These are phyloP conservation scores for Tolypocladium paradoxum DNA, from an alignment of 2,329 filamentous ascomycete genomes.

Conservation along the genomic window DNA sequence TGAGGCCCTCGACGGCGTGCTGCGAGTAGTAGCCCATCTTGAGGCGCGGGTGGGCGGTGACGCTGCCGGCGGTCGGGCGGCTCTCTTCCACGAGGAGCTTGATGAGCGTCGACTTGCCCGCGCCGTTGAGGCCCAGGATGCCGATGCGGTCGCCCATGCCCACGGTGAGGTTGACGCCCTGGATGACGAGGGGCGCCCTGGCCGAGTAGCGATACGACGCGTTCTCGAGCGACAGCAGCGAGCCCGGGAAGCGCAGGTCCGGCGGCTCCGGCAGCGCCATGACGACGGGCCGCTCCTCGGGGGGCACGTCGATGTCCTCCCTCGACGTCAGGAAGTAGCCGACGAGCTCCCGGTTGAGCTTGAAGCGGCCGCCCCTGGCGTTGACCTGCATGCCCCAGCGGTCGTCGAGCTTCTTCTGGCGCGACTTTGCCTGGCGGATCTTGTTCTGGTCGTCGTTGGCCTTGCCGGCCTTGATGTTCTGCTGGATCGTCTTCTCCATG, in stretches of 20 bases:
- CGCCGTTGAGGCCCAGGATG: constrained; percentile 68
- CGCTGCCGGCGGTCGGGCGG: constrained; percentile 47
- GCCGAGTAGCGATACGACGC: constrained; percentile 52
- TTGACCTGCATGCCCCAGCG: constrained; percentile 67
- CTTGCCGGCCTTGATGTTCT: constrained; percentile 65
- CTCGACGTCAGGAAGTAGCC: constrained; percentile 51
- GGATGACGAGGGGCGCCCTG: constrained; percentile 34
- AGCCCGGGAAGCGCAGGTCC: constrained; percentile 64
- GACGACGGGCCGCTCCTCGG: constrained; percentile 46
- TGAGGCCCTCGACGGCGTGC: constrained; percentile 62
- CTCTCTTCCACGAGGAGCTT: constrained; percentile 54
- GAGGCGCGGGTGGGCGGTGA: constrained; percentile 57
- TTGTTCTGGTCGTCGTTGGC: constrained; percentile 76
- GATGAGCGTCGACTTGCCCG: constrained; percentile 71
- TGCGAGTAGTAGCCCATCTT: constrained; percentile 71
- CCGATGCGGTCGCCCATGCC: constrained; percentile 65
- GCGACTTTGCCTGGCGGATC: constrained; percentile 71
- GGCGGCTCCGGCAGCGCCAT: constrained; percentile 51
- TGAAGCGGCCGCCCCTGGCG: constrained; percentile 64
- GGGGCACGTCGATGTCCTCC: constrained; percentile 61
- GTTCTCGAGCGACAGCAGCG: constrained; percentile 61
- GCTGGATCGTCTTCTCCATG: constrained; percentile 66
- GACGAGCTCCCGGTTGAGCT: constrained; percentile 61
- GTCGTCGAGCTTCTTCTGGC: constrained; percentile 77
- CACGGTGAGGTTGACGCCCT: constrained; percentile 56